Evolutionary conservation across 1,139 yeast species (phyloP), one percentile per base, ranked within the genome.

Genomic region (Kazachstania sp.): DNA sequence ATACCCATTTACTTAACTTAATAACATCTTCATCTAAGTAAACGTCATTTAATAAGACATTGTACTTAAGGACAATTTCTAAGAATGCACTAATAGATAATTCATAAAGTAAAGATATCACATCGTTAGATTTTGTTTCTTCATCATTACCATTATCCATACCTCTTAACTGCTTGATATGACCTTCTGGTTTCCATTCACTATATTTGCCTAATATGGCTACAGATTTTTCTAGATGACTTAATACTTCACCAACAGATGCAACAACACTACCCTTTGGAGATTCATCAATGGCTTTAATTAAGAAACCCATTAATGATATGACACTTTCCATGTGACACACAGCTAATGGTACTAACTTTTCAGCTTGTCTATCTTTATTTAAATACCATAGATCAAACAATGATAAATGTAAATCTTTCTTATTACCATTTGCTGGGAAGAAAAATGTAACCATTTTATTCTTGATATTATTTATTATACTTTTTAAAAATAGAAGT

Each of bases 1-100:
- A 73, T 19, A 83, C 83, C 81, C 86, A 78, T 58, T 81, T 81
- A 26, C 87, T 86, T 54, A 83, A 69, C 54, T 77, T 78, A 55
- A 78, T 79, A 12, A 83, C 83, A 48, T 78, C 77, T 7, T 82
- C 77, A 48, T 77, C 74, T 45, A 83, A 68, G 35, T 78, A 73
- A 53, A 83, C 73, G 56, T 82, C 88, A 59, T 80, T 80, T 53
- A 83, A 67, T 47, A 78, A 72, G 45, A 72, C 74, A 59, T 81
- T 81, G 60, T 80, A 83, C 54, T 75, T 75, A 43, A 82, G 66
- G 42, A 85, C 82, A 41, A 83, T 71, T 51, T 78, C 79, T 59
- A 78, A 77, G 59, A 82, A 83, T 47, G 81, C 81, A 52, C 72
- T 74, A 65, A 82, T 72, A 2, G 85, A 70, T 54, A 82, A 67